Evolutionary conservation across 495 filamentous ascomycete genomes (phyloP), one percentile per base, ranked within the genome.

Genomic region (Apodospora peruviana): DNA sequence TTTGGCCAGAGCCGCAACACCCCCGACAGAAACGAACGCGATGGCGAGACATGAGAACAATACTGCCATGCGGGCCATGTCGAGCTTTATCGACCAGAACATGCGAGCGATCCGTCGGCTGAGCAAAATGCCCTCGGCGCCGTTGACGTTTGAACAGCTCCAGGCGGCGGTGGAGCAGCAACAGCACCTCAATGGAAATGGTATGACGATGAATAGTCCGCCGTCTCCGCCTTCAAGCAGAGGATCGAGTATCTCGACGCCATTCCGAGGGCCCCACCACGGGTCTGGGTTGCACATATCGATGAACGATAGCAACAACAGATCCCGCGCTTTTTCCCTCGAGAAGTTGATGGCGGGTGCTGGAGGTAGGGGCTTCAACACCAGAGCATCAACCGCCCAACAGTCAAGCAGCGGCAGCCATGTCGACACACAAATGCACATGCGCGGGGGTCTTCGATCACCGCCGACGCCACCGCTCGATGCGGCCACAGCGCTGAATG

Each of bases 11-110:
- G 60, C 63, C 2, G 43, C 32, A 35, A 60, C 65, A 4, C 55
- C 61, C 2, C 56, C 66, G 7, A 53, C 48, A 7, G 63, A 57
- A 18, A 65, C 56, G 23, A 68, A 59, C 38, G 61, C 50, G 8
- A 57, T 64, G 43, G 67, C 61, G 12, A 62, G 60, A 4, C 62
- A 71, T 20, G 64, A 69, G 17, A 69, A 73, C 47, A 67, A 58
- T 20, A 66, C 55, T 10, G 71, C 74, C 3, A 49, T 72, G 32
- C 55, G 57, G 8, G 67, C 68, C 22, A 75, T 76, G 59, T 70
- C 66, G 9, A 65, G 27, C 37, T 77, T 77, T 48, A 67, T 76
- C 24, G 61, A 69, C 39, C 58, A 64, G n/a, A 75, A 76, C 52
- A 66, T 60, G 59, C 66, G 68, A 9, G 61, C 65, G 2, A 73